Percentiles rank a stretch among this genome's conserved stretches.
Conservation (phyloP, 1,284 basidiomycete genomes). For the Tilletia indica region DNA sequence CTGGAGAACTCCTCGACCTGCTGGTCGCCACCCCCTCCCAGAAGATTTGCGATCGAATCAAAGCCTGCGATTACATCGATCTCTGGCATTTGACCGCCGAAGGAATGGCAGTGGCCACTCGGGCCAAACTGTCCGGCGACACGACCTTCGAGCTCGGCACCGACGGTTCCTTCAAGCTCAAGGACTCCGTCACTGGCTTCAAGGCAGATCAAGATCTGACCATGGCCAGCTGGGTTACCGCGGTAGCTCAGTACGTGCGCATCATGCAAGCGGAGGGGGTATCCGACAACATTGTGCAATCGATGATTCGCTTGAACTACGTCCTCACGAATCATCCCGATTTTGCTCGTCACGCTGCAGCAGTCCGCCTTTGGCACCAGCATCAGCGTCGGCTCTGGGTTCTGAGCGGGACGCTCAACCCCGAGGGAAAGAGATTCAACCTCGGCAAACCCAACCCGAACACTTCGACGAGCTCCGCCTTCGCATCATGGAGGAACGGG, state of each 20-base stretch:
- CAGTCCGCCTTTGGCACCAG: background rate
- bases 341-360: background rate
- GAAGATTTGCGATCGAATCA: background rate
- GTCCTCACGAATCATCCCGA: background rate
- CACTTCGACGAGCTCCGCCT: background rate
- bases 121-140: background rate
- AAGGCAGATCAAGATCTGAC: background rate
- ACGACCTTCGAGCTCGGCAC: background rate
- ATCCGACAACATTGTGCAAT: background rate
- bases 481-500: background rate
- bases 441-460: background rate
- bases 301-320: background rate
- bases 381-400: background rate
- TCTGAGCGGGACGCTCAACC: background rate
- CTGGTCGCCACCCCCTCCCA: background rate
- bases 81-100: background rate
- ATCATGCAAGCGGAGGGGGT: background rate
- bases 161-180: background rate
- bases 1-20: background rate
- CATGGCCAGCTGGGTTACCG: background rate
- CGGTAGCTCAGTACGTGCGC: no score
- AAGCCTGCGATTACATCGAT: background rate
- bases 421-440: background rate
- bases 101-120: background rate
- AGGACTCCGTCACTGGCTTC: background rate